Conservation (phyloP, 2,329 filamentous ascomycete genomes). For the Cladosporium sp. region DNA sequence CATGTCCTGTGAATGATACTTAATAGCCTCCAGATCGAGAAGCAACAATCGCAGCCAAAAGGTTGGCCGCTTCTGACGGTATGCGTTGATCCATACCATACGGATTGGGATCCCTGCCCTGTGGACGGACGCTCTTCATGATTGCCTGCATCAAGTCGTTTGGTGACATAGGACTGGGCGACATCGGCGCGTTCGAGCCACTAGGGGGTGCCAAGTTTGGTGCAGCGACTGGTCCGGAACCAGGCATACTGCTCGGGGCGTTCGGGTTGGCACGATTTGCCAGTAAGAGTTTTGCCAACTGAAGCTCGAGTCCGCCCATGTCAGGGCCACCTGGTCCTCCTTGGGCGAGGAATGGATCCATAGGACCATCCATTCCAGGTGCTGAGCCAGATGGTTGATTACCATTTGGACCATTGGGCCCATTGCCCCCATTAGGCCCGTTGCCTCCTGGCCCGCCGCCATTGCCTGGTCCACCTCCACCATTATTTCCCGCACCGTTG, state of each 20-base stretch:
- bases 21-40: neutral
- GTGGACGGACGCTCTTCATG: neutral
- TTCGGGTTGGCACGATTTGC: conserved; percentile 1
- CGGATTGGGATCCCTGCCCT: neutral
- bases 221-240: neutral
- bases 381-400: neutral
- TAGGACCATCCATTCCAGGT: neutral
- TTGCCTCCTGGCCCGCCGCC: neutral
- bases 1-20: no score
- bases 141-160: conserved; percentile 1
- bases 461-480: neutral
- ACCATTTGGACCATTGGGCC: neutral
- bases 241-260: neutral
- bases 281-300: neutral
- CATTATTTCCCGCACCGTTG: neutral
- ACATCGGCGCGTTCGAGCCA: neutral
- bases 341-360: neutral
- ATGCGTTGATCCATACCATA: neutral
- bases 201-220: neutral
- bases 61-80: neutral
- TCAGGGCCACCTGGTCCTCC: neutral
- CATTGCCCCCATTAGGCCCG: neutral
- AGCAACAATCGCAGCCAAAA: neutral
- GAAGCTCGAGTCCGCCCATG: neutral
- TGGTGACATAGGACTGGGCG: neutral